Base-by-base conservation (phyloP, 192 early-diverging fungal species). In the Haplosporangium gracile region DNA sequence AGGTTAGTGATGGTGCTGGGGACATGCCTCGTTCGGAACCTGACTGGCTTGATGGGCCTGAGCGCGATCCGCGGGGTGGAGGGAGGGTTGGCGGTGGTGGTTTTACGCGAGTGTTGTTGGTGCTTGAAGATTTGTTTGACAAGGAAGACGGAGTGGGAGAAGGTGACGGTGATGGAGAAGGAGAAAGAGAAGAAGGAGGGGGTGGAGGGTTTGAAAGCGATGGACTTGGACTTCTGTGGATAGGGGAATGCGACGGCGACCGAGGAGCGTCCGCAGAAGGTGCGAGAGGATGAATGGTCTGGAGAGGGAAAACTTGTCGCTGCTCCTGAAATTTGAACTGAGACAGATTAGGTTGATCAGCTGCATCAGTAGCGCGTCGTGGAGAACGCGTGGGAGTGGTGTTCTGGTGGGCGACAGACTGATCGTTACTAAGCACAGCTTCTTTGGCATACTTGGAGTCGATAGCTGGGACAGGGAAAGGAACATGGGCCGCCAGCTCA, bases 1-100 rank as follows among this genome's bases (percentile, higher is more conserved):
- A 70, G 60, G 73, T 70, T 11, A 65, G 72, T 43, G 79, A 81
- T 8, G 65, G 72, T 42, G 57, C 57, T 10, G 79, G 79, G 20
- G 79, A 81, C 2, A 43, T 68, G 49, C 32, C 32, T 26, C 79
- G 60, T 9, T 47, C 79, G 2, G 34, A 55, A 29, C 45, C 22
- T 36, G 53, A 1, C 5, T 45, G 70, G 24, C 70, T 42, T 22
- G 7, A n/a, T 15, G 70, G 42, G 18, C n/a, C 39, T 24, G 70
- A 71, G 24, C 36, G 70, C 24, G 70, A 71, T 24, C 38, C 22
- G 70, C 38, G 70, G 16, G 70, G 36, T 22, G 70, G 70, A 42
- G 70, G 70, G 36, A 71, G 38, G 39, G 70, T 26, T 22, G 53
- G 43, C n/a, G 40, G 38, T 38, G 57, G 11, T 10, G 57, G 55